Evolutionary conservation across 495 filamentous ascomycete genomes (phyloP), one percentile per base, ranked within the genome.

Genomic region (Neurospora hispaniola): DNA sequence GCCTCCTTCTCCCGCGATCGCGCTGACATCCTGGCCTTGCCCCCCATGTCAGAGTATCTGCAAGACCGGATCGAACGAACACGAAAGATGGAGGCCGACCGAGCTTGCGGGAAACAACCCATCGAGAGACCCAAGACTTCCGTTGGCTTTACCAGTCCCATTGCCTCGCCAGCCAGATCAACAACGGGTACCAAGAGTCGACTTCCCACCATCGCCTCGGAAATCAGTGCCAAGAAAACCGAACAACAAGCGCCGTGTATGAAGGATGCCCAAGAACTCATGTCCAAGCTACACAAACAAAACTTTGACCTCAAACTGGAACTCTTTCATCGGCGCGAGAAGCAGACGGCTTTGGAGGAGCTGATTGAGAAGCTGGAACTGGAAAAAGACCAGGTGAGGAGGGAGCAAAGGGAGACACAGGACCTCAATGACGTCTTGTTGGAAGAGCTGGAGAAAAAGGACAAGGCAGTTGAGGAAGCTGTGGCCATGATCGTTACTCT

Each of bases 271-370:
- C 83, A 85, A 73, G 79, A 85, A 76, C 84, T 82, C 48, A 71
- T 85, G 44, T 86, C 82, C 23, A 92, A 88, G 69, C 82, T 97
- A 66, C 90, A 91, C 77, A 96, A 96, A 77, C 88, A 95, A 77
- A 96, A 97, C 76, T 98, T 97, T 77, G 92, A 94, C 77, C 84
- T 98, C 72, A 97, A 97, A 80, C 84, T 97, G 69, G 92, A 95
- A 74, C 84, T 97, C 2, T 92, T 88, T 76, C 92, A 97, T 75
- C 86, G 90, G 69, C 88, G 93, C 38, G 82, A 89, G 77, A 81
- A 81, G 70, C 85, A 88, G 75, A 80, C 79, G 18, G 72, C 73
- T 6, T 75, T 94, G 48, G 90, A 92, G 76, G 85, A 88, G 71
- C 85, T 88, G 59, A 75, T 93, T 59, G 87, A 92, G 66, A 85